phyloP scores from a whole-genome alignment of 2,329 filamentous ascomycete species.

The Aspergillus cejpii region DNA sequence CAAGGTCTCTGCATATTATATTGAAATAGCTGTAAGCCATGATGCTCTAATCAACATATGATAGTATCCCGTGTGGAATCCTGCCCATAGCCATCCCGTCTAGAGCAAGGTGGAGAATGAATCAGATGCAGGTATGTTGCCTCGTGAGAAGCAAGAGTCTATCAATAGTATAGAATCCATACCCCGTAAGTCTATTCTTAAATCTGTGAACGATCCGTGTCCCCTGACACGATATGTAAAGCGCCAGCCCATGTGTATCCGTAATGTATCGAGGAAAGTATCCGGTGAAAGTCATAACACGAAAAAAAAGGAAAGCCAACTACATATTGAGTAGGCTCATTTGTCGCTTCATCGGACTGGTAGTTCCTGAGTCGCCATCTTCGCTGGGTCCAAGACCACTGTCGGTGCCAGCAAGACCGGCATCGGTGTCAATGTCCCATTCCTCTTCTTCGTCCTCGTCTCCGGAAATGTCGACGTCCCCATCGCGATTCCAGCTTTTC shows the following conservation, averaged over 20 bases:
- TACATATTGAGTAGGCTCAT: slow-evolving; percentile 66
- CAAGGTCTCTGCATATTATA: no score
- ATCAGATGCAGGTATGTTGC: not conserved
- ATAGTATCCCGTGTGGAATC: no score
- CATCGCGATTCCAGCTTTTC: slow-evolving; percentile 64
- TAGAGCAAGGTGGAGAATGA: not conserved
- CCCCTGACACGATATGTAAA: not conserved
- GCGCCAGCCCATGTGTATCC: not conserved
- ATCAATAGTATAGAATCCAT: not conserved
- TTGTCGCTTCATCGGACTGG: slow-evolving; percentile 63
- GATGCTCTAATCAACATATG: no score
- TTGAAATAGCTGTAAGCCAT: no score
- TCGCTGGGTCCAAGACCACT: slow-evolving; percentile 55
- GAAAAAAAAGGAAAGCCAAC: slow-evolving; percentile 1
- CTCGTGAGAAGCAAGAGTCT: not conserved
- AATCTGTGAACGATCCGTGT: not conserved
- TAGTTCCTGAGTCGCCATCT: slow-evolving; percentile 52
- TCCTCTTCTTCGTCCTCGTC: slow-evolving; percentile 54
- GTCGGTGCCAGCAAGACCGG: slow-evolving; percentile 37
- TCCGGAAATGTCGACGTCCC: slow-evolving; percentile 32
- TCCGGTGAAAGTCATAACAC: not conserved
- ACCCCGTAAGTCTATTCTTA: not conserved
- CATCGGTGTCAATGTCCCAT: slow-evolving; percentile 93
- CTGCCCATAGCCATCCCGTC: no score
- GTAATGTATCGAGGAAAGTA: not conserved